Evolutionary conservation across 306 rosid genomes (phyloP), one percentile per base, ranked within the genome.

Genomic region (Potentilla sterilis): DNA sequence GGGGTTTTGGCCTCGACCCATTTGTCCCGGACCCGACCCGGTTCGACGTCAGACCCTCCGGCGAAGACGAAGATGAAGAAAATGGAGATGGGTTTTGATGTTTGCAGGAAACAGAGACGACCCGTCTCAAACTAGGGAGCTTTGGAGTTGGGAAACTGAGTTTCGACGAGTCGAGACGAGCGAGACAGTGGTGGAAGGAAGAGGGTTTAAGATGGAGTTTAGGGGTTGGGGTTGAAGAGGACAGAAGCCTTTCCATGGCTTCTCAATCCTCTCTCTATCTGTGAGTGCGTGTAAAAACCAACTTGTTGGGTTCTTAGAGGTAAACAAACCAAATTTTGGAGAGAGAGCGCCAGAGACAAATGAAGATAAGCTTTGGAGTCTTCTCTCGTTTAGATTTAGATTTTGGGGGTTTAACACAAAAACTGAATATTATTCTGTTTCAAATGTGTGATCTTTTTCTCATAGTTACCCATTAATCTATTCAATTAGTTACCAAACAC

Each of bases 221-320:
- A 71, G 87, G 78, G 65, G 86, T 70, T 1, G 86, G 73, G 62
- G 95, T 84, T 77, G 95, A 78, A 57, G 88, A 88, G 37, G 85
- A 93, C 37, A 93, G 87, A 87, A 93, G 96, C 92, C 97, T 86
- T 77, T 93, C 98, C 98, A 91, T 93, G 88, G 69, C 47, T 65
- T 65, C 69, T 37, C 24, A 7, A 37, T 64, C 75, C 59, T 47
- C 75, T 74, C 75, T 58, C 78, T 41, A 71, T 41, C n/a, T 54
- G 18, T 41, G 67, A 35, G 2, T 18, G 14, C 14, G 14, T 19
- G 44, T 28, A 61, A 48, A 41, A 38, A 63, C 12, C 37, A n/a
- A 55, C 34, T 40, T 4, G 38, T 43, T 35, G 6, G 67, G 46
- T 10, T 12, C 15, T 54, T 61, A 64, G 78, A 58, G 78, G 75